Conservation (phyloP, 495 filamentous ascomycete genomes). For the Poronia punctata region DNA sequence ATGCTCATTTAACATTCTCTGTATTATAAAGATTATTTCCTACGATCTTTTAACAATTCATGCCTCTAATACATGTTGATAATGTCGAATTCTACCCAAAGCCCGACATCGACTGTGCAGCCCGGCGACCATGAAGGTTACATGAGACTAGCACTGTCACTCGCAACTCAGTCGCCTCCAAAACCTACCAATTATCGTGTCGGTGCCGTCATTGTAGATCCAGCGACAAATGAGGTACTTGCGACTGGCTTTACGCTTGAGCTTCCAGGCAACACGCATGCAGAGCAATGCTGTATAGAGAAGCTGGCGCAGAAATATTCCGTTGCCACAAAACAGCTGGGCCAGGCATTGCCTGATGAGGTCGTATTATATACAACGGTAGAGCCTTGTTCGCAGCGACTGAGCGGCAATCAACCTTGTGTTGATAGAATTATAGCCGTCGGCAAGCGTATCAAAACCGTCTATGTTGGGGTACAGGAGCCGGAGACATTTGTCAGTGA, state of each 20-base stretch:
- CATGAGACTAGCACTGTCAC: conserved; percentile 64
- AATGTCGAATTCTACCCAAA: conserved; percentile 8
- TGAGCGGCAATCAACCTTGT: conserved; percentile 78
- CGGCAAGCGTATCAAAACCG: conserved; percentile 57
- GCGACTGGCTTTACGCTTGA: conserved; percentile 89
- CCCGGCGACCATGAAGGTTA: conserved; percentile 52
- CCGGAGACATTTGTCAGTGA: conserved; percentile 79
- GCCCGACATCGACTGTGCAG: conserved; percentile 14
- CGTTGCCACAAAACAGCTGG: conserved; percentile 50
- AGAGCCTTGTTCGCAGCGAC: conserved; percentile 78
- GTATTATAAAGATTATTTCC: too few relatives aligned
- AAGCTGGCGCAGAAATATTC: conserved; percentile 55
- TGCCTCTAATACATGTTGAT: neutral
- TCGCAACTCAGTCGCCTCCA: conserved; percentile 70
- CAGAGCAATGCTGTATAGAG: conserved; percentile 82
- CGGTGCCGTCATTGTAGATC: conserved; percentile 70
- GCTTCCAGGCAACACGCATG: conserved; percentile 87
- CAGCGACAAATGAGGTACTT: conserved; percentile 54
- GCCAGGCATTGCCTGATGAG: conserved; percentile 45
- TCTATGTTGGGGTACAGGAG: conserved; percentile 85
- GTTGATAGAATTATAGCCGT: conserved; percentile 70
- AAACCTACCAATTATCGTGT: conserved; percentile 91
- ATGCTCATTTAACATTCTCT: too few relatives aligned
- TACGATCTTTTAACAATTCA: too few relatives aligned
- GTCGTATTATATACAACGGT: conserved; percentile 84